phyloP scores from a whole-genome alignment of 1,284 basidiomycete species.

The Taiwanofungus camphoratus region DNA sequence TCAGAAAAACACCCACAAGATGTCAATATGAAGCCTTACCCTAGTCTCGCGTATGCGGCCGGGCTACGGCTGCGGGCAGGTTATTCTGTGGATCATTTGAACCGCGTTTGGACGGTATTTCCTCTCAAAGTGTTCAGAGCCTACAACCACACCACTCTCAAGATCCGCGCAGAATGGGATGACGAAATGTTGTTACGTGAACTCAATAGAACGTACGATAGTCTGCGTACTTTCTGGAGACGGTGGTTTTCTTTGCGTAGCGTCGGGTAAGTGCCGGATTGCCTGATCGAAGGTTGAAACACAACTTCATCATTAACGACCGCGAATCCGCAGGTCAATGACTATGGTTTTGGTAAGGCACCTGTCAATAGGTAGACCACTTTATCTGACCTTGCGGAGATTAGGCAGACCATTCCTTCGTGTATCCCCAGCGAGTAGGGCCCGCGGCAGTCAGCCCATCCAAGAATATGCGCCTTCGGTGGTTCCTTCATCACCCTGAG shows the following conservation, averaged over 20 bases:
- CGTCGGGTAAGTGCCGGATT: background rate
- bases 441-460: conserved; percentile 13
- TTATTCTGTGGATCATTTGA: background rate
- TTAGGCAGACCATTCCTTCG: conserved; percentile 15
- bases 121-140: background rate
- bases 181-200: background rate
- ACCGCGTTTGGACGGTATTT: background rate
- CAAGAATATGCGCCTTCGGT: conserved; percentile 19
- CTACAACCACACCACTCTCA: background rate
- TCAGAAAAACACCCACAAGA: too few relatives aligned
- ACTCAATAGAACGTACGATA: background rate
- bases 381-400: background rate
- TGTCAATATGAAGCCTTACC: background rate
- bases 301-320: too few relatives aligned
- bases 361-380: background rate
- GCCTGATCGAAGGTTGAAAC: too few relatives aligned
- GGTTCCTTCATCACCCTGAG: conserved; percentile 17
- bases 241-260: background rate
- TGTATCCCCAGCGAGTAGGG: conserved; percentile 17
- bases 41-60: background rate
- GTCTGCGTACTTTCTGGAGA: background rate
- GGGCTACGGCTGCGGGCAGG: background rate
- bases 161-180: background rate
- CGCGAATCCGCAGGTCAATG: background rate
- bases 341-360: background rate